Conservation (phyloP, 2,329 filamentous ascomycete species). For the Claviceps pusilla region DNA sequence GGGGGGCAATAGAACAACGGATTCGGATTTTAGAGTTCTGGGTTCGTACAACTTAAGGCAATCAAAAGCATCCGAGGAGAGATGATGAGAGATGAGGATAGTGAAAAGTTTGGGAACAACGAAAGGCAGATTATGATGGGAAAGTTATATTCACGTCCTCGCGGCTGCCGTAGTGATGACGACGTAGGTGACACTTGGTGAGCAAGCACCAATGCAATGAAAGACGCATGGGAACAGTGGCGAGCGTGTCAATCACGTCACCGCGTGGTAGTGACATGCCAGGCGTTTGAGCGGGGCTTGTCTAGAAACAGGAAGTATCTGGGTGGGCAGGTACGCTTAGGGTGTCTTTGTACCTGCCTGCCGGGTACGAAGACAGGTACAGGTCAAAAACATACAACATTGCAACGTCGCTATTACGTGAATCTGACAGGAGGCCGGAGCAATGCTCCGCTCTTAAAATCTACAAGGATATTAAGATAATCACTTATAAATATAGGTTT, state of each 20-base stretch:
- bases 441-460: not conserved
- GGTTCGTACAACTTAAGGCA: no score
- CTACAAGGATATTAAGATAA: not conserved
- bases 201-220: not conserved
- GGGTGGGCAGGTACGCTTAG: not conserved
- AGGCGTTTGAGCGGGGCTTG: not conserved
- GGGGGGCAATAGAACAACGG: not conserved
- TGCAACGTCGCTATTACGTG: not conserved
- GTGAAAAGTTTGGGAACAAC: not conserved
- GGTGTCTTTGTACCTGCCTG: no score
- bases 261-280: not conserved
- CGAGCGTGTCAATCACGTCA: conserved; percentile 9
- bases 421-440: not conserved
- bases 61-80: not conserved
- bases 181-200: not conserved
- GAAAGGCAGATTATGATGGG: not conserved
- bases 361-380: no score
- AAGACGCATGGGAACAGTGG: not conserved
- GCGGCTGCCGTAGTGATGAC: conserved; percentile 1
- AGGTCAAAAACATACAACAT: not conserved
- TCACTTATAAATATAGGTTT: no score
- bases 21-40: not conserved
- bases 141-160: not conserved
- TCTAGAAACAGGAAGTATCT: not conserved
- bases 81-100: not conserved